A percentile compares a stretch with the other conserved stretches of the same genome.
These are phyloP conservation scores for Colletotrichum karsti DNA, from an alignment of 2,329 filamentous ascomycete genomes.

Conservation along the genomic window DNA sequence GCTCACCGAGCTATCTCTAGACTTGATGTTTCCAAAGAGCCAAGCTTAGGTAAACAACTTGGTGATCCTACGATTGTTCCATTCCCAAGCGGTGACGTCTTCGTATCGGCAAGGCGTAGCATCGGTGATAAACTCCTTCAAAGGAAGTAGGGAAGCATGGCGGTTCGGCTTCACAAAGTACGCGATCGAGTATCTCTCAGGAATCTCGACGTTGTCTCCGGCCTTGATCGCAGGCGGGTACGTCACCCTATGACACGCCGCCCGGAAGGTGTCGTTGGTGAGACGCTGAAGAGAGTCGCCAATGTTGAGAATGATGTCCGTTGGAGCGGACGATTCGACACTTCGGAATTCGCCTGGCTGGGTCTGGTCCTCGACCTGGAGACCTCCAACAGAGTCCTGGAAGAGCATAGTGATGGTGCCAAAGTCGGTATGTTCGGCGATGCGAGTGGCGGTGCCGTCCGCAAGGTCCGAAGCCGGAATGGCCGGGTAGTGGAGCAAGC, in stretches of 20 bases:
- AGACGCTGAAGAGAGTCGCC: conserved; percentile 48
- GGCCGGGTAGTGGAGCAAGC: conserved; percentile 29
- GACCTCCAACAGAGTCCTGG: conserved; percentile 38
- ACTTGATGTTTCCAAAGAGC: no score
- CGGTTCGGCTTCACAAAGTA: conserved; percentile 43
- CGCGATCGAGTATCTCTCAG: conserved; percentile 35
- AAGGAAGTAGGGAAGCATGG: conserved; percentile 35
- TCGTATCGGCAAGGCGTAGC: conserved; percentile 36
- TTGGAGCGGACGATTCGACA: conserved; percentile 33
- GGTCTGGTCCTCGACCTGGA: conserved; percentile 38
- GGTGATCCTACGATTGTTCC: conserved; percentile 35
- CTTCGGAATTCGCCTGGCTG: conserved; percentile 34
- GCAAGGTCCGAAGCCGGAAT: conserved; percentile 49
- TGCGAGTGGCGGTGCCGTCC: conserved; percentile 29
- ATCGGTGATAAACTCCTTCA: conserved; percentile 39
- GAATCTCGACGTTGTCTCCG: conserved; percentile 33
- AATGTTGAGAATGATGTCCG: conserved; percentile 48
- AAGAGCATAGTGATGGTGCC: conserved; percentile 42
- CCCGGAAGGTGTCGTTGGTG: conserved; percentile 44
- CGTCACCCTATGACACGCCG: conserved; percentile 44
- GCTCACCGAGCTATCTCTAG: no score
- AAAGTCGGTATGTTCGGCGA: conserved; percentile 43
- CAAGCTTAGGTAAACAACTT: conserved; percentile 26
- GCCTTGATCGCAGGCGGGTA: conserved; percentile 35
- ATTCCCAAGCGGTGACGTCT: conserved; percentile 44